Base-by-base conservation (phyloP, 2,329 filamentous ascomycete genomes). In the Leptosphaerulina australis region DNA sequence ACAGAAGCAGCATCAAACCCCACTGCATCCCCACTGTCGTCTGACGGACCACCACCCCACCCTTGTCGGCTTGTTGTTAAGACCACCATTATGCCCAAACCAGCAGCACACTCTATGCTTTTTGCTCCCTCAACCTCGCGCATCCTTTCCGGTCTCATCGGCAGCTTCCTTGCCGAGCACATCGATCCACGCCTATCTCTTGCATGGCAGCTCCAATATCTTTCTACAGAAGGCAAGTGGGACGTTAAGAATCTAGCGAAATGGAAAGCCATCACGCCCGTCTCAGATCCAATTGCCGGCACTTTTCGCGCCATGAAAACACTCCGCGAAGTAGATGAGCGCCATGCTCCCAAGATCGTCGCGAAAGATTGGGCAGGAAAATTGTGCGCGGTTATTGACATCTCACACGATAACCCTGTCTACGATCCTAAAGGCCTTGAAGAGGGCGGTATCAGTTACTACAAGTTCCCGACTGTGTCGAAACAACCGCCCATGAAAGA, bases 161-260 rank as follows among this genome's bases (percentile, higher is more conserved):
- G 91, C 51, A 86, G 89, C 56, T 97, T 97, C 65, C 80, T 97
- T 21, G 80, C 84, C 14, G 79, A 81, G 3, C 82, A 91, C 63
- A 80, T 97, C 44, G 92, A 92, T 8, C 81, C 85, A 8, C 85
- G 91, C 7, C 81, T 97, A 11, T 89, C 86, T 1, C 83, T 93
- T 21, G 90, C 88, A 33, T 97, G 93, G 92, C 93, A 97, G 73
- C 79, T 97, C 12, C 88, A 93, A 63, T 88, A 94, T 64, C 83
- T 97, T 18, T 90, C 88, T 2, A 90, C 88, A 1, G 89, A 91
- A 60, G 92, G 92, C 3, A 97, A 97, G 75, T 97, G 93, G 93
- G 93, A 97, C 67, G 91, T 97, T 60, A 97, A 97, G 76, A 97
- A 97, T 66, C 80, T 97, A 9, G 85, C 83, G 51, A 97, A 97